Evolutionary conservation across 495 filamentous ascomycete genomes (phyloP), one percentile per base, ranked within the genome.

Genomic region (Penicillium bialowiezense): DNA sequence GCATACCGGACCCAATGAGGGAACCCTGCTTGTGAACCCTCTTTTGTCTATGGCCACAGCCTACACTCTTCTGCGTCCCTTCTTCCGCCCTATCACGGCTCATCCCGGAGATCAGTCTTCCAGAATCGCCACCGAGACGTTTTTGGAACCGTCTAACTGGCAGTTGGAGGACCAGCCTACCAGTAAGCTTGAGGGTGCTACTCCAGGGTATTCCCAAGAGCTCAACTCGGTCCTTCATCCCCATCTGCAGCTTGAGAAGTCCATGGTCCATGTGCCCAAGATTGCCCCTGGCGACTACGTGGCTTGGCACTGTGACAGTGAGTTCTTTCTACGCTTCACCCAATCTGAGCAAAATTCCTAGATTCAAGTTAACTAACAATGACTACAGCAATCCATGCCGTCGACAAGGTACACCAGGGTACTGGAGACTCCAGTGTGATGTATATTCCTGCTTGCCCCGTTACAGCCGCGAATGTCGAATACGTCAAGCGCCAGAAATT

Each of bases 291-390:
- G 31, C 3, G 31, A 34, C n/a, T 34, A 83, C 54, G 87, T 91
- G 0, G 78, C 79, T 2, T 91, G 88, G 88, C 88, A 91, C 60
- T 90, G 87, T 57, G 88, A 90, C n/a, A 26, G 23, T 26, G 8
- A 4, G 23, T 26, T 8, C 8, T 26, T 26, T 26, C 23, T 8
- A 4, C 3, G 8, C 23, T n/a, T 8, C 23, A 26, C 23, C 23
- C 8, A 26, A 3, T 26, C 23, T 26, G 4, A 26, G 8, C 23
- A 8, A 26, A 4, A 8, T 26, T 26, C 4, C 8, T 26, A 8
- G 23, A 4, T 4, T 8, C 23, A 26, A 26, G 23, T 26, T n/a
- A 8, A 26, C 23, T 26, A 8, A 26, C 23, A 3, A 26, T 26
- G 23, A 26, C 8, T 4, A 26, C 8, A 26, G 23, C 23, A 26